phyloP scores from a whole-genome alignment of 2,329 filamentous ascomycete species.

The Didymellaceae sp. region DNA sequence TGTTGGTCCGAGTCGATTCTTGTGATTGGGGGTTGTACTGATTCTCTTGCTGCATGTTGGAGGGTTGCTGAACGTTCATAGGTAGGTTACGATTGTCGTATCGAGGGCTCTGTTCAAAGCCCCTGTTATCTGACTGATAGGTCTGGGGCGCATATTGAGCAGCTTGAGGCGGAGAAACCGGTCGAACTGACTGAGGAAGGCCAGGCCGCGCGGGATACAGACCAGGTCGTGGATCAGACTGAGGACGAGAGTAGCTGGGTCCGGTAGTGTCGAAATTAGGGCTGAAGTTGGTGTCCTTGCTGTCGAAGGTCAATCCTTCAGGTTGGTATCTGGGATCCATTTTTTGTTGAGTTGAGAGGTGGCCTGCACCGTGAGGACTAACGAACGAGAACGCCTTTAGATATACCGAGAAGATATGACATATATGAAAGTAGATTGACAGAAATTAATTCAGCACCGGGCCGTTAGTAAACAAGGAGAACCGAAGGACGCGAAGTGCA shows the following conservation, averaged over 20 bases:
- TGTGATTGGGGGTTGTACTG: constrained; percentile 23
- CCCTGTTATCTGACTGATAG: constrained; percentile 8
- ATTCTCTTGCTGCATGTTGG: constrained; percentile 15
- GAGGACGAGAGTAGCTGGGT: constrained; percentile 18
- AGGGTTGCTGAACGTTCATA: constrained; percentile 19
- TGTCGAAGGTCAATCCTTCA: constrained; percentile 35
- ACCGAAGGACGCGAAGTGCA: constrained; percentile 24
- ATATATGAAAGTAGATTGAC: constrained; percentile 21
- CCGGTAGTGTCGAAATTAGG: constrained; percentile 27
- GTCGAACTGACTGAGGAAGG: constrained; percentile 23
- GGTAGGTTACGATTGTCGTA: constrained; percentile 9
- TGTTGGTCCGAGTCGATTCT: constrained; percentile 37
- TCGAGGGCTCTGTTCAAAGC: constrained; percentile 15
- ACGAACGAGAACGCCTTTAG: constrained; percentile 26
- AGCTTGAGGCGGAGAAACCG: constrained; percentile 22
- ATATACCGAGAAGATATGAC: constrained; percentile 20
- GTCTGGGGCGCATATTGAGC: constrained; percentile 23
- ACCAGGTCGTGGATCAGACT: constrained; percentile 21
- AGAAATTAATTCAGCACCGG: constrained; percentile 32
- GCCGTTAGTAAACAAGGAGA: constrained; percentile 28
- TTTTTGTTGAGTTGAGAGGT: constrained; percentile 30
- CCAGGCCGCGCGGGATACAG: constrained; percentile 21
- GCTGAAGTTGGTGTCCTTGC: constrained; percentile 29
- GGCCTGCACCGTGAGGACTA: constrained; percentile 40
- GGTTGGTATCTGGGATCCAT: constrained; percentile 43